Conservation (phyloP, 129 eudicot genomes). For the Centaurea solstitialis region DNA sequence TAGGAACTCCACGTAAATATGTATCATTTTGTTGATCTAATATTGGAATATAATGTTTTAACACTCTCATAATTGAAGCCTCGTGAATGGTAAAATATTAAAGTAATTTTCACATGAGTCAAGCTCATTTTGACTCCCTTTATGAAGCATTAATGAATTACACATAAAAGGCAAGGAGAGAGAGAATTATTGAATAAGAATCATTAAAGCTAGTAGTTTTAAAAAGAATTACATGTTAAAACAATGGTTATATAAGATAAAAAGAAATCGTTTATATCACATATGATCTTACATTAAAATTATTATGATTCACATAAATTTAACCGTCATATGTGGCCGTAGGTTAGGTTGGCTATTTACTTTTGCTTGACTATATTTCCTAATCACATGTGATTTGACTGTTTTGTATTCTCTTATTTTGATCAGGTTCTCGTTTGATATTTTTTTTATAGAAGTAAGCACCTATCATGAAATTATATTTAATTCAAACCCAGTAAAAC, state of each 20-base stretch:
- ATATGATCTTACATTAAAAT: no score
- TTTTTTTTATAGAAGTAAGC: neutral
- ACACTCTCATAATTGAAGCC: neutral
- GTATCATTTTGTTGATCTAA: neutral
- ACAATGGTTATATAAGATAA: no score
- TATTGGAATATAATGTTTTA: neutral
- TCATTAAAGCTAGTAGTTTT: neutral
- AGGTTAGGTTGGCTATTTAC: no score
- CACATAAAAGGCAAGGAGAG: neutral
- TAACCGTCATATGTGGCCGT: no score
- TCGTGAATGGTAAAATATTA: neutral
- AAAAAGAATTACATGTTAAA: no score
- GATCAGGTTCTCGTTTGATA: no score
- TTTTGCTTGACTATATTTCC: no score
- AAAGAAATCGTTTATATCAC: no score
- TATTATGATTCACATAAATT: no score
- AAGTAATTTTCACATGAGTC: neutral
- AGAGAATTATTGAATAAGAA: no score
- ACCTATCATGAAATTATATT: neutral
- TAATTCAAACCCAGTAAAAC: neutral
- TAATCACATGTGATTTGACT: no score
- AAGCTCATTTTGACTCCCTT: neutral
- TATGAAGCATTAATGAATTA: neutral
- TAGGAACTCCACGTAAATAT: neutral
- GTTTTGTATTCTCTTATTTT: no score